Conservation (phyloP, 129 eudicot genomes). For the Centaurea solstitialis region DNA sequence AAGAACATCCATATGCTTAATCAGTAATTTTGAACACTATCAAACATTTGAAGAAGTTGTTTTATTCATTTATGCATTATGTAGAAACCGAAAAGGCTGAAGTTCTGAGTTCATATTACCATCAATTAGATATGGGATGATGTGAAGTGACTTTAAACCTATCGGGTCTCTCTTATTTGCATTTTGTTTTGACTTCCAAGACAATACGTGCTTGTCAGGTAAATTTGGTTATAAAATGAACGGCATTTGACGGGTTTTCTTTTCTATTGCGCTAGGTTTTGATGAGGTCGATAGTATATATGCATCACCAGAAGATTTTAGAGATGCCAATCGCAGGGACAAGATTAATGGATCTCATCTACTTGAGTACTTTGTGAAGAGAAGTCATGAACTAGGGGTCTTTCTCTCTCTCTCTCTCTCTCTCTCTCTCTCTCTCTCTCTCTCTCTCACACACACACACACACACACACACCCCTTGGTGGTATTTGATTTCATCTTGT, state of each 20-base stretch:
- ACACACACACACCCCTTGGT: background rate
- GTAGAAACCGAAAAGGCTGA: background rate
- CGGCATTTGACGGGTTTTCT: background rate
- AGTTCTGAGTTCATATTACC: background rate
- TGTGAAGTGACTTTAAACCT: background rate
- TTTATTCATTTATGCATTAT: background rate
- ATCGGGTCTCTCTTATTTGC: background rate
- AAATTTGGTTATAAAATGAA: background rate
- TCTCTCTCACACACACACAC: background rate
- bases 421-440: background rate
- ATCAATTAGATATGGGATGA: background rate
- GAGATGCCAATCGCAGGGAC: conserved; percentile 51
- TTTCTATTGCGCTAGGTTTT: conserved; percentile 52
- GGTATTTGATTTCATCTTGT: background rate
- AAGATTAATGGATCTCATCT: conserved; percentile 74
- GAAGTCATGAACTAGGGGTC: conserved; percentile 92
- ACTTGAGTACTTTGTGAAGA: conserved; percentile 81
- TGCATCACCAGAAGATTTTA: conserved; percentile 95
- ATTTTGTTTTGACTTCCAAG: conserved; percentile 1
- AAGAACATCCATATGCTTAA: background rate
- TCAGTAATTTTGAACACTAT: background rate
- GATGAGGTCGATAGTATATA: conserved; percentile 86
- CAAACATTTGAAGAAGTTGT: background rate
- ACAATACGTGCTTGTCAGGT: background rate
- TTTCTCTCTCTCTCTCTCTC: background rate